phyloP scores from a whole-genome alignment of 208 protist genomes.

The Leishmania tropica region DNA sequence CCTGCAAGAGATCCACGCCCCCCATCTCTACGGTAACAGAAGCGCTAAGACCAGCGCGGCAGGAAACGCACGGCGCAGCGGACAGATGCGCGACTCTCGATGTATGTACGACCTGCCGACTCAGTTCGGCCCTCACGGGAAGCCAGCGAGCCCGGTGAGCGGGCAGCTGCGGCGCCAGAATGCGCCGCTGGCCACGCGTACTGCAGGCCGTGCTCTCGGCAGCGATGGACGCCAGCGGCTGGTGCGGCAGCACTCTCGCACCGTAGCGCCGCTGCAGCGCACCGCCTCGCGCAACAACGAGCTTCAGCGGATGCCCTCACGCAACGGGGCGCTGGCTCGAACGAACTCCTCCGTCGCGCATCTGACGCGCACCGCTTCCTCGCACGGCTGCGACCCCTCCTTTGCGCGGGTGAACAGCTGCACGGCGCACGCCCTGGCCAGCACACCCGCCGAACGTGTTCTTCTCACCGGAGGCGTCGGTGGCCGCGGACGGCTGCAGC shows the following conservation, averaged over 20 bases:
- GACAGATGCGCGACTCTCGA: slow-evolving; percentile 19
- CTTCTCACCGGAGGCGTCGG: not conserved
- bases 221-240: slow-evolving; percentile 16
- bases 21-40: slow-evolving; percentile 26
- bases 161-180: slow-evolving; percentile 24
- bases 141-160: not conserved
- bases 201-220: slow-evolving; percentile 40
- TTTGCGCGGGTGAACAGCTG: slow-evolving; percentile 28
- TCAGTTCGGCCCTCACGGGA: slow-evolving; percentile 9
- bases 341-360: slow-evolving; percentile 20
- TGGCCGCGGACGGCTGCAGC: slow-evolving; percentile 14
- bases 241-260: slow-evolving; percentile 14
- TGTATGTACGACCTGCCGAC: slow-evolving; percentile 15
- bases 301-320: slow-evolving; percentile 24
- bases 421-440: slow-evolving; percentile 4
- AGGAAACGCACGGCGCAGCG: slow-evolving; percentile 18
- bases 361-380: slow-evolving; percentile 19
- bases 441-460: slow-evolving; percentile 12
- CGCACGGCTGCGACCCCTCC: not conserved
- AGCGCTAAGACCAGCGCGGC: not conserved
- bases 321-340: slow-evolving; percentile 5
- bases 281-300: slow-evolving; percentile 1
- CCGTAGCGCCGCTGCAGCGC: slow-evolving; percentile 24
- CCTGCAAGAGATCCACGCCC: slow-evolving; percentile 27
- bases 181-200: slow-evolving; percentile 31